Base-by-base conservation (phyloP, 306 rosid species). In the Glycine latifolia region DNA sequence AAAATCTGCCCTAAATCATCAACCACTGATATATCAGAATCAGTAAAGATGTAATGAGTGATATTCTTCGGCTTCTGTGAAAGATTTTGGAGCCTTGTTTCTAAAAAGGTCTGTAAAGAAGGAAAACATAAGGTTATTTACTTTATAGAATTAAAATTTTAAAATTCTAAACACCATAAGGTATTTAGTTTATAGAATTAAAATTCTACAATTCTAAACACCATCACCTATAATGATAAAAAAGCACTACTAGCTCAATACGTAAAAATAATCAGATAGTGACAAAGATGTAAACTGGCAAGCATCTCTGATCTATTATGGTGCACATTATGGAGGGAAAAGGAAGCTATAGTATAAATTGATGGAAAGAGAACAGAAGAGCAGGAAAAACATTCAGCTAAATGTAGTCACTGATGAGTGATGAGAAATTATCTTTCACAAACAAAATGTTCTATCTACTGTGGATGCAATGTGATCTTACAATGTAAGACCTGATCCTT, bases 401-500 rank as follows among this genome's bases (percentile, higher is more conserved):
- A 13, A 43, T 56, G 69, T 66, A 62, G 14, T 49, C 70, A 50
- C 47, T 6, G 17, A 79, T 3, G 43, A 8, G 47, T 6, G 61
- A 62, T 69, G 35, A 81, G 60, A 13, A 71, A 75, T 70, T 20
- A 78, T 61, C 37, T 13, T 77, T 67, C 68, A 54, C 55, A 71
- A 77, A 50, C 65, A 77, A 43, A 75, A n/a, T 78, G 50, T 73
- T 87, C 86, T 71, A 82, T 55, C 79, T 83, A 87, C 60, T 58
- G 60, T 72, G 17, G 82, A 71, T 76, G 89, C 82, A 86, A 72
- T 41, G 84, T 87, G 83, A 87, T 86, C 99, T 90, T 95, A 90
- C 99, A 86, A 95, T 93, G 94, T 95, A 95, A 87, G 98, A 91
- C 93, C 93, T 91, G 92, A 93, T 93, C 94, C 99, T 93, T 89